Conservation (phyloP, 176 grass and related monocot species). For the Aechmea fasciata region DNA sequence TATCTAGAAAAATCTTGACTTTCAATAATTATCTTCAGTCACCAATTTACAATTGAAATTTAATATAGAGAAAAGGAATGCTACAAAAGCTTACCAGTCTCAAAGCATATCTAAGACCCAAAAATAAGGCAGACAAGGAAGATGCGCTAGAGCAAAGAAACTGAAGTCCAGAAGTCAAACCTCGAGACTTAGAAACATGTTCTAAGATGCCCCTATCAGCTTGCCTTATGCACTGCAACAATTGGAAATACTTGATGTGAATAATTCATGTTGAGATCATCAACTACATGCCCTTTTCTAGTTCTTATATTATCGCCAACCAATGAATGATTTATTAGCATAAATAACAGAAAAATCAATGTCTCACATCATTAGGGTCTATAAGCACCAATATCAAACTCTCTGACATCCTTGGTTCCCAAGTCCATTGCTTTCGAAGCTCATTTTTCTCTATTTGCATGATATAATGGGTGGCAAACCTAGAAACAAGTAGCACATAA, state of each 20-base stretch:
- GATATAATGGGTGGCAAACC: conserved; percentile 61
- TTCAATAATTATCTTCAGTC: too few species aligned
- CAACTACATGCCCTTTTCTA: too few species aligned
- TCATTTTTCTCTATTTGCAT: conserved; percentile 61
- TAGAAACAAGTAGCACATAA: conserved; percentile 33
- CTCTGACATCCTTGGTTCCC: conserved; percentile 85
- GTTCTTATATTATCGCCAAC: not conserved
- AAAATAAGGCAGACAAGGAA: conserved; percentile 67
- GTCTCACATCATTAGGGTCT: conserved; percentile 73
- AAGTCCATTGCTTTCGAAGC: conserved; percentile 89
- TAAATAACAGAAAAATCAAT: conserved; percentile 2
- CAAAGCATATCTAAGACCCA: conserved; percentile 71
- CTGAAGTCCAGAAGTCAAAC: conserved; percentile 83
- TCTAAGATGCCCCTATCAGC: conserved; percentile 74
- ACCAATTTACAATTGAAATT: not conserved
- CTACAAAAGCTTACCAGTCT: conserved; percentile 48
- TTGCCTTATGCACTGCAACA: conserved; percentile 72
- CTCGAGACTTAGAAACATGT: conserved; percentile 61
- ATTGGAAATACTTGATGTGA: conserved; percentile 10
- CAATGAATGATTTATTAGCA: not conserved
- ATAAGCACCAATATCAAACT: conserved; percentile 80
- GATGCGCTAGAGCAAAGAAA: conserved; percentile 73
- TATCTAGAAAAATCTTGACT: not conserved
- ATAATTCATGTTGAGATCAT: not conserved
- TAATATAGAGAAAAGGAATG: conserved; percentile 3